Evolutionary conservation across 2,329 filamentous ascomycete species (phyloP), one percentile per base, ranked within the genome.

Genomic region (Arthrobotrys entomopaga): DNA sequence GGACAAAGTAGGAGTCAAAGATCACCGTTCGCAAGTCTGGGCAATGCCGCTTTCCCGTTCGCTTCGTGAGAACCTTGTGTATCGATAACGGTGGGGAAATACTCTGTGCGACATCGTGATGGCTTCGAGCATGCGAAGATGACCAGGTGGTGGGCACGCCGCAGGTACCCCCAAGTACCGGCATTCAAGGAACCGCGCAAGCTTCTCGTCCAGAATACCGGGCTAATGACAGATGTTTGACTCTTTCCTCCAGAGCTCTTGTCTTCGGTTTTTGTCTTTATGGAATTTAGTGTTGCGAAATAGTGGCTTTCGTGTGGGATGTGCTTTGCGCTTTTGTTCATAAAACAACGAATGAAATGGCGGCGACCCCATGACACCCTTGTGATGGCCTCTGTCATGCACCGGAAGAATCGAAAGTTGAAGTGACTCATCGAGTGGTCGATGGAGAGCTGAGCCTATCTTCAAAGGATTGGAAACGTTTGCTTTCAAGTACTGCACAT

Each of bases 271-370:
- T 34, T 10, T 34, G 29, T 34, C n/a, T n/a, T n/a, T n/a, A n/a
- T n/a, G n/a, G n/a, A n/a, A n/a, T n/a, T n/a, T n/a, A n/a, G n/a
- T n/a, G n/a, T n/a, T n/a, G n/a, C n/a, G n/a, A n/a, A n/a, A n/a
- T n/a, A n/a, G n/a, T 52, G 48, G 40, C 10, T 42, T 22, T 40
- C 66, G 42, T 59, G 63, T 66, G 57, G 61, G 56, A 42, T 56
- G 48, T 16, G 61, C 7, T 67, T 66, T 74, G 70, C 70, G 22
- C 63, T 74, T 74, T 74, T 74, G 70, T 74, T 29, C 20, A 20
- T n/a, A 24, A 59, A 59, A 52, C 48, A 59, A 52, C 48, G 42
- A 59, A 38, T 24, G 26, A 64, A 57, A 66, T 63, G 59, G 59
- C 66, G 70, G 70, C 16, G 42, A 63, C 40, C 70, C 70, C 70